Conservation (phyloP, 192 early-diverging fungal species). For the Haplosporangium gracile region DNA sequence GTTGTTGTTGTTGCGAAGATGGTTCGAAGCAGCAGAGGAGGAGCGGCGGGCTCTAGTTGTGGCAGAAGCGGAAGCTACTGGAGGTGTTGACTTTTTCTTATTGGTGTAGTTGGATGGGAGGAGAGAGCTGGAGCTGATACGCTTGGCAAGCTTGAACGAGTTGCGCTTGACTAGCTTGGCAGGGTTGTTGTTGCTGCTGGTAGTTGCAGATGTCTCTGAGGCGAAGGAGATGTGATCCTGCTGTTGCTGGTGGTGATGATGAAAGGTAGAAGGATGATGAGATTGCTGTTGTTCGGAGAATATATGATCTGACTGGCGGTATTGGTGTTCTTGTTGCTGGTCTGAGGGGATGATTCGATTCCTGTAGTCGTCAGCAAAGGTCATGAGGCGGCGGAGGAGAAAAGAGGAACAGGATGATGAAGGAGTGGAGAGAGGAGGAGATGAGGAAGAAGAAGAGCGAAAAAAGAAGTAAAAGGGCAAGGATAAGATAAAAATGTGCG, state of each 20-base stretch:
- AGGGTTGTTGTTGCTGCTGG: neutral
- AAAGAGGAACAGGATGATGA: neutral
- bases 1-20: neutral
- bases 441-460: neutral
- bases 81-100: constrained; percentile 13
- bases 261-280: neutral
- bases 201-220: neutral
- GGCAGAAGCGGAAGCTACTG: neutral
- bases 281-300: neutral
- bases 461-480: neutral
- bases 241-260: constrained; percentile 6
- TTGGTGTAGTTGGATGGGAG: constrained; percentile 38
- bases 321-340: neutral
- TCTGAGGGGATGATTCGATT: constrained; percentile 2
- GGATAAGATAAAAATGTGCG: neutral
- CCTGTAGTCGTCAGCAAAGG: neutral
- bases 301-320: neutral
- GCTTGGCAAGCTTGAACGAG: constrained; percentile 29
- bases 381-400: neutral
- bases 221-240: constrained; percentile 14
- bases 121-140: constrained; percentile 37
- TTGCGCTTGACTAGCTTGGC: constrained; percentile 30
- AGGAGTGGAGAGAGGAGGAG: neutral
- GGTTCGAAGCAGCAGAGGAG: neutral
- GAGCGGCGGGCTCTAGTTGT: neutral